phyloP scores from a whole-genome alignment of 306 rosid genomes.

The Rosa multiflora region DNA sequence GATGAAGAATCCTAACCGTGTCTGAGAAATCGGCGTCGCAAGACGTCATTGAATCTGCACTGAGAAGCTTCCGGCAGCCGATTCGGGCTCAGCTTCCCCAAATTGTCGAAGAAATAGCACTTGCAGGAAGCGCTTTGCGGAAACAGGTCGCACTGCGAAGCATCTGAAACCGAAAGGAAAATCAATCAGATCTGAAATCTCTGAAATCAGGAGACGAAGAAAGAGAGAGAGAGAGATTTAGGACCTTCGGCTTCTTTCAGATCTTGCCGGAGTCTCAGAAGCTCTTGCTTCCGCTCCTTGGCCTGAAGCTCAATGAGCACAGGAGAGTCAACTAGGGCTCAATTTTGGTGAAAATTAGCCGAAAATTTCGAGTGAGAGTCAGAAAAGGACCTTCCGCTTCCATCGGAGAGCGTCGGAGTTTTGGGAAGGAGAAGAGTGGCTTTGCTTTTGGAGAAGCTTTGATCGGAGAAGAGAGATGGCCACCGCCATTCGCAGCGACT shows the following conservation, averaged over 20 bases:
- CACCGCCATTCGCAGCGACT: slow-evolving; percentile 68
- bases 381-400: slow-evolving; percentile 77
- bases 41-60: slow-evolving; percentile 70
- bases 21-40: slow-evolving; percentile 88
- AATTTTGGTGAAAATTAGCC: background rate
- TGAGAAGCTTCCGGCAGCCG: slow-evolving; percentile 37
- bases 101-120: slow-evolving; percentile 76
- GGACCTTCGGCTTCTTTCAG: slow-evolving; percentile 78
- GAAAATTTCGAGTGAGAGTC: background rate
- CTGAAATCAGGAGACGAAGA: background rate
- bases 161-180: slow-evolving; percentile 46
- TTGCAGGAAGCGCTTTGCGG: slow-evolving; percentile 79
- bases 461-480: slow-evolving; percentile 80
- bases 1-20: slow-evolving; percentile 49
- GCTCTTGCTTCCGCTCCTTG: slow-evolving; percentile 83
- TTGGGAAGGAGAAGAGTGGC: slow-evolving; percentile 17
- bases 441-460: slow-evolving; percentile 38
- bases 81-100: slow-evolving; percentile 52
- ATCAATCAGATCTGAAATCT: background rate
- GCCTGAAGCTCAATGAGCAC: slow-evolving; percentile 49
- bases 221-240: background rate
- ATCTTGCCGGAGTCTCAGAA: slow-evolving; percentile 69
- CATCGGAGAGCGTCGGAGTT: slow-evolving; percentile 72
- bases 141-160: slow-evolving; percentile 64
- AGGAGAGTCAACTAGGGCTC: slow-evolving; percentile 16